These are phyloP conservation scores for Sporobolomyces pararoseus DNA, from an alignment of 768 basidiomycete species.

Conservation along the genomic window DNA sequence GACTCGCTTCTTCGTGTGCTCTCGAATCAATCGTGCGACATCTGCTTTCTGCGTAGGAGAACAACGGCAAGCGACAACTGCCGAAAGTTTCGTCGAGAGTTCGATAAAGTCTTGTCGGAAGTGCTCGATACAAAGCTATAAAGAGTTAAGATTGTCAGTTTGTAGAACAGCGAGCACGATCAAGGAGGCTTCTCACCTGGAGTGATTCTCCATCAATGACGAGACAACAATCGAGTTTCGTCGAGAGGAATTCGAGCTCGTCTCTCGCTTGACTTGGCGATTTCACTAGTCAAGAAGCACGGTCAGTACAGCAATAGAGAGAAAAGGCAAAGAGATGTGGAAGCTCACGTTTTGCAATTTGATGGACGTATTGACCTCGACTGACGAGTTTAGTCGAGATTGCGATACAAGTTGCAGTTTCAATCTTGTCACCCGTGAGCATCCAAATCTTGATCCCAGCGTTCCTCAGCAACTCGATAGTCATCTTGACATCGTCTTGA, in stretches of 20 bases:
- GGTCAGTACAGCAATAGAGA: neutral
- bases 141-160: neutral
- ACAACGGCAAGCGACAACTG: conserved; percentile 95
- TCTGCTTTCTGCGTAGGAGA: conserved; percentile 99
- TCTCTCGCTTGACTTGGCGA: conserved; percentile 76
- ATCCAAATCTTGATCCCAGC: conserved; percentile 99
- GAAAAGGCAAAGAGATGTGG: conserved; percentile 8
- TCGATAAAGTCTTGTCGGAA: conserved; percentile 94
- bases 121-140: conserved; percentile 77
- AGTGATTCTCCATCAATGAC: conserved; percentile 97
- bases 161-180: neutral
- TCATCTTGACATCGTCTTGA: conserved; percentile 92
- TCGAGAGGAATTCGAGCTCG: conserved; percentile 86
- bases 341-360: conserved; percentile 81
- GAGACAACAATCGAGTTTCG: conserved; percentile 92
- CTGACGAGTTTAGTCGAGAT: conserved; percentile 95
- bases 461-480: conserved; percentile 85
- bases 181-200: conserved; percentile 12
- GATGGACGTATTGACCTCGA: conserved; percentile 94
- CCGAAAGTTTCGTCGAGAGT: conserved; percentile 89
- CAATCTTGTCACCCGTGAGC: conserved; percentile 98
- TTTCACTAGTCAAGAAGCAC: conserved; percentile 59
- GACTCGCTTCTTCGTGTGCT: conserved; percentile 86
- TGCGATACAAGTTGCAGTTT: conserved; percentile 96
- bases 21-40: conserved; percentile 85